Conservation (phyloP, 2,329 filamentous ascomycete genomes). For the Didymella keratinophila region DNA sequence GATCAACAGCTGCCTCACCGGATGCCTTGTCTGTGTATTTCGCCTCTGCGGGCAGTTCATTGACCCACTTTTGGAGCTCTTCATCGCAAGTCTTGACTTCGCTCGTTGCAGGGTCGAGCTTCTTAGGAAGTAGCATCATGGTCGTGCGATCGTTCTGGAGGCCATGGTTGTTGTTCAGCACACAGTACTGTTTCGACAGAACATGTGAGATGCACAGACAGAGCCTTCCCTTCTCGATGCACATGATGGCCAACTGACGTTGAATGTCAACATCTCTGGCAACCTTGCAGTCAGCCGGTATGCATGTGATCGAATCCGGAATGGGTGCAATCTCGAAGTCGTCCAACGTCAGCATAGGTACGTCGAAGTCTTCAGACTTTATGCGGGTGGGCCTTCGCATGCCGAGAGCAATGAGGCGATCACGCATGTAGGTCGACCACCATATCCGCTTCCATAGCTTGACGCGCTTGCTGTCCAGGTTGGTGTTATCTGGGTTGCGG, state of each 20-base stretch:
- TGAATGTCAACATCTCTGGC: constrained; percentile 77
- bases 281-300: constrained; percentile 74
- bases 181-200: constrained; percentile 89
- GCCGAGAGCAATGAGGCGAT: constrained; percentile 88
- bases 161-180: constrained; percentile 82
- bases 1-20: constrained; percentile 64
- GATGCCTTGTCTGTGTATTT: constrained; percentile 70
- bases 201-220: constrained; percentile 91
- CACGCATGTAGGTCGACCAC: constrained; percentile 98
- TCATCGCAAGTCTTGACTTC: constrained; percentile 81
- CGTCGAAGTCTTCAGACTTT: constrained; percentile 91
- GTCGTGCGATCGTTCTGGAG: constrained; percentile 72
- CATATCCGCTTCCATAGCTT: constrained; percentile 94
- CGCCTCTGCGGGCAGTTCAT: constrained; percentile 74
- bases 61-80: constrained; percentile 79
- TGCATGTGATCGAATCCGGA: constrained; percentile 71
- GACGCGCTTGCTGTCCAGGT: constrained; percentile 76
- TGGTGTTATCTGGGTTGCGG: constrained; percentile 80
- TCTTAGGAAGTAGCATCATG: constrained; percentile 93
- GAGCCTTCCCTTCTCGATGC: constrained; percentile 88
- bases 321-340: constrained; percentile 83
- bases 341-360: constrained; percentile 83
- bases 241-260: constrained; percentile 82
- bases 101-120: constrained; percentile 80
- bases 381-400: constrained; percentile 93